phyloP scores from a whole-genome alignment of 352 stramenopile genomes.

The Phytopythium delawarense region DNA sequence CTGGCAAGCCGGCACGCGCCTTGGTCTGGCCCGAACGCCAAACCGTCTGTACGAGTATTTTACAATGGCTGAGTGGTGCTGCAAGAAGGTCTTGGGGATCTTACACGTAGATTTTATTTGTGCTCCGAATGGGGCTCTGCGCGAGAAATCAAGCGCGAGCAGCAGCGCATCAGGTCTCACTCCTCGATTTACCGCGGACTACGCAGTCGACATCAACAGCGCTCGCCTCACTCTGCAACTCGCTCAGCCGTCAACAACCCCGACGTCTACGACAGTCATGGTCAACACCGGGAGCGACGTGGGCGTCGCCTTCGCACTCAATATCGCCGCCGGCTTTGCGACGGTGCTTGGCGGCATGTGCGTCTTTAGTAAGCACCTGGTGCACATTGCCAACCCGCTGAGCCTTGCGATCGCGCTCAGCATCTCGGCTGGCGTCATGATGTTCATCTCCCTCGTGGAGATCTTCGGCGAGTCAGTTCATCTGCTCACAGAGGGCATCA shows the following conservation, averaged over 20 bases:
- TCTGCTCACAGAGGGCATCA: constrained; percentile 18
- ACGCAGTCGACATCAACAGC: neutral
- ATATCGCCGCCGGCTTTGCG: constrained; percentile 39
- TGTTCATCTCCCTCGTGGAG: constrained; percentile 65
- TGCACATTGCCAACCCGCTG: constrained; percentile 38
- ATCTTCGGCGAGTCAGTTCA: constrained; percentile 42
- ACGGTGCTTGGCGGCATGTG: constrained; percentile 44
- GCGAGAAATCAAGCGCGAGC: too few relatives aligned
- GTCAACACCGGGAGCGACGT: constrained; percentile 2
- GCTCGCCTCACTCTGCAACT: neutral
- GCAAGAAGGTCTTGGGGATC: too few relatives aligned
- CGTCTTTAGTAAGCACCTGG: constrained; percentile 39
- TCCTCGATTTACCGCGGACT: neutral
- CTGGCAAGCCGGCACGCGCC: too few relatives aligned
- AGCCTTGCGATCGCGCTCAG: constrained; percentile 43
- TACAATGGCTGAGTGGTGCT: too few relatives aligned
- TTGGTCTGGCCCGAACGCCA: too few relatives aligned
- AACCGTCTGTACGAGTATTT: too few relatives aligned
- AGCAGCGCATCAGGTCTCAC: neutral
- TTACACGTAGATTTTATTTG: too few relatives aligned
- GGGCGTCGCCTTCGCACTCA: constrained; percentile 42
- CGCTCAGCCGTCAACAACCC: neutral
- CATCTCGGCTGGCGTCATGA: constrained; percentile 56
- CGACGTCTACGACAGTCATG: neutral
- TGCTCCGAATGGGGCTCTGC: too few relatives aligned